Percentiles rank a stretch among this genome's conserved stretches.
Evolutionary conservation across 169 alveolate species (phyloP).

Genomic region (Babesia ovata): DNA sequence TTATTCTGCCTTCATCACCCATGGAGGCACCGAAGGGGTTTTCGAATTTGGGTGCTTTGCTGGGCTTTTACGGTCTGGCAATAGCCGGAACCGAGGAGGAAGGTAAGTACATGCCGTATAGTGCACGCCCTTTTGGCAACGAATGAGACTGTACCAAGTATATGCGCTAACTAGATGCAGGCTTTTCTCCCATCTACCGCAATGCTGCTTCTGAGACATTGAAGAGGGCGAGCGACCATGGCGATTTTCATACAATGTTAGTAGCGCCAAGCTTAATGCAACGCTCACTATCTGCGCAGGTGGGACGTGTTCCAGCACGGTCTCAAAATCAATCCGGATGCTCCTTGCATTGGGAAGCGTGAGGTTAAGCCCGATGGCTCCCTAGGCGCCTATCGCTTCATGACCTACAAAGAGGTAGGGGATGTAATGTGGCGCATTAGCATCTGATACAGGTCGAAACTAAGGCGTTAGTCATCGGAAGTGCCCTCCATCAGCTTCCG

Average conservation of each 20-base stretch:
- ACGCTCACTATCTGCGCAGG: not conserved
- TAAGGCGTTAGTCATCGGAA: constrained; percentile 34
- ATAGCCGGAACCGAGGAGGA: constrained; percentile 54
- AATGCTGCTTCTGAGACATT: constrained; percentile 31
- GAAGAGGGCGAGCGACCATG: constrained; percentile 23
- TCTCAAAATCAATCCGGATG: constrained; percentile 55
- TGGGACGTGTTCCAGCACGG: constrained; percentile 70
- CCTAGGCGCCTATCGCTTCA: constrained; percentile 47
- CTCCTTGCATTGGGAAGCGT: constrained; percentile 62
- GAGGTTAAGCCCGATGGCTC: constrained; percentile 39
- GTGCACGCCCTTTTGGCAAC: not conserved
- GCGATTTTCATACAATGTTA: constrained; percentile 43
- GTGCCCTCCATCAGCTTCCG: constrained; percentile 43
- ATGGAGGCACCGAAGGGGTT: not conserved
- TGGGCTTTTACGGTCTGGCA: constrained; percentile 57
- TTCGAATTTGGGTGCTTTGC: constrained; percentile 33
- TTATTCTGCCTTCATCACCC: too few species aligned
- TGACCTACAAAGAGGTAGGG: constrained; percentile 55
- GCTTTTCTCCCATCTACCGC: constrained; percentile 38
- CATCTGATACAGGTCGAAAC: constrained; percentile 30
- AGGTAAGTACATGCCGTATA: constrained; percentile 10
- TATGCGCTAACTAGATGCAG: constrained; percentile 3
- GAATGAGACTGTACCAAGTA: not conserved
- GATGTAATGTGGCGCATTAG: not conserved
- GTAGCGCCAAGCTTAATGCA: not conserved